Evolutionary conservation across 192 early-diverging fungal genomes (phyloP).

Genomic region (Phycomyces blakesleeanus): DNA sequence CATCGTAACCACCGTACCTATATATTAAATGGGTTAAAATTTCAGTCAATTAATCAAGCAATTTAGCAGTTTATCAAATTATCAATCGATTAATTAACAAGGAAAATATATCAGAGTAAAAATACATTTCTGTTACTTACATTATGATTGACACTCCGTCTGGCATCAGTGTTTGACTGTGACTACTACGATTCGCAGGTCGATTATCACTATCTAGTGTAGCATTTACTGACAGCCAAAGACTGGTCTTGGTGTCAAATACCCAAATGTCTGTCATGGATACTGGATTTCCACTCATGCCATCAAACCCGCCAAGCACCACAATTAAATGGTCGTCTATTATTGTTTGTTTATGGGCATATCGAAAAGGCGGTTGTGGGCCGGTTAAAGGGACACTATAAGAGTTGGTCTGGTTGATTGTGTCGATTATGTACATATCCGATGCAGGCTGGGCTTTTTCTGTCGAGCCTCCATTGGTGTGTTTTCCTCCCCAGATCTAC

Average conservation of each 20-base stretch:
- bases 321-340: conserved; percentile 14
- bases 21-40: not conserved
- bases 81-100: no score
- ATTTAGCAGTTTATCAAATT: no score
- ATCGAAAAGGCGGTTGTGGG: conserved; percentile 11
- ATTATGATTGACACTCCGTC: conserved; percentile 32
- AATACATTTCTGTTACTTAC: no score
- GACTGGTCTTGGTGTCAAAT: conserved; percentile 18
- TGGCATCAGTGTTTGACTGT: conserved; percentile 27
- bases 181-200: conserved; percentile 26
- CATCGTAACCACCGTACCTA: conserved; percentile 36
- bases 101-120: no score
- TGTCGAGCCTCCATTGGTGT: not conserved
- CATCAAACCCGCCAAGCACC: conserved; percentile 31
- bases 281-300: conserved; percentile 17
- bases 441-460: conserved; percentile 6
- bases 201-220: conserved; percentile 16
- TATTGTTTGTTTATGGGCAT: conserved; percentile 28
- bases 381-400: not conserved
- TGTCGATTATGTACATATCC: conserved; percentile 22
- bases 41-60: no score
- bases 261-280: conserved; percentile 28
- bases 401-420: conserved; percentile 15
- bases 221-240: conserved; percentile 20
- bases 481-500: conserved; percentile 34